Evolutionary conservation across 257 asterid species (phyloP).

Genomic region (Prunella vulgaris): DNA sequence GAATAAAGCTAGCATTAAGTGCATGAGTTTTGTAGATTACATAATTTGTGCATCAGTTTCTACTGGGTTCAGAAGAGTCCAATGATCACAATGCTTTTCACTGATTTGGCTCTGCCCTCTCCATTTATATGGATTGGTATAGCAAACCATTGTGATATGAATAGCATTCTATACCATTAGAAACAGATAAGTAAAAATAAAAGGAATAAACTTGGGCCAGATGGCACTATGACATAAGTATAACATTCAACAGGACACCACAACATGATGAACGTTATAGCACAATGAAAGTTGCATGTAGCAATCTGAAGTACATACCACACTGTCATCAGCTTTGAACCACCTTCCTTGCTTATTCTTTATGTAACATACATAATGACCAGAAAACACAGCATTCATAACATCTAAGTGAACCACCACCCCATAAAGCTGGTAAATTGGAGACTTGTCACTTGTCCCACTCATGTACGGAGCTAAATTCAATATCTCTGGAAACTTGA

Average conservation of each 20-base stretch:
- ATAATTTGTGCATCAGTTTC: background rate
- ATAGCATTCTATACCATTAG: no score
- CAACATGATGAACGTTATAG: background rate
- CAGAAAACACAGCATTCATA: slow-evolving; percentile 70
- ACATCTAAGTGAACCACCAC: slow-evolving; percentile 74
- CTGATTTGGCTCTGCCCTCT: background rate
- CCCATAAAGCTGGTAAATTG: slow-evolving; percentile 76
- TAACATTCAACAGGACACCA: background rate
- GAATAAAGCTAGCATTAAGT: background rate
- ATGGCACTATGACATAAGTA: no score
- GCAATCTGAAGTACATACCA: slow-evolving; percentile 37
- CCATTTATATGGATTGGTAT: background rate
- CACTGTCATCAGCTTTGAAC: slow-evolving; percentile 71
- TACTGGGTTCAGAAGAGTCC: background rate
- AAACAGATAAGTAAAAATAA: no score
- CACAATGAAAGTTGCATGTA: slow-evolving; percentile 2
- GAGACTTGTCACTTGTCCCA: slow-evolving; percentile 80
- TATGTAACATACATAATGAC: slow-evolving; percentile 77
- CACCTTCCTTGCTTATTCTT: slow-evolving; percentile 64
- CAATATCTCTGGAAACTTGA: slow-evolving; percentile 65
- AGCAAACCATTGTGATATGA: no score
- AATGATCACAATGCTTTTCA: background rate
- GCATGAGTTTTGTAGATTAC: background rate
- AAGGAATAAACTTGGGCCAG: no score
- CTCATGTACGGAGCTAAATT: slow-evolving; percentile 75